Evolutionary conservation across 78 protist species (phyloP), one percentile per base, ranked within the genome.

Genomic region (Andalucia godoyi): DNA sequence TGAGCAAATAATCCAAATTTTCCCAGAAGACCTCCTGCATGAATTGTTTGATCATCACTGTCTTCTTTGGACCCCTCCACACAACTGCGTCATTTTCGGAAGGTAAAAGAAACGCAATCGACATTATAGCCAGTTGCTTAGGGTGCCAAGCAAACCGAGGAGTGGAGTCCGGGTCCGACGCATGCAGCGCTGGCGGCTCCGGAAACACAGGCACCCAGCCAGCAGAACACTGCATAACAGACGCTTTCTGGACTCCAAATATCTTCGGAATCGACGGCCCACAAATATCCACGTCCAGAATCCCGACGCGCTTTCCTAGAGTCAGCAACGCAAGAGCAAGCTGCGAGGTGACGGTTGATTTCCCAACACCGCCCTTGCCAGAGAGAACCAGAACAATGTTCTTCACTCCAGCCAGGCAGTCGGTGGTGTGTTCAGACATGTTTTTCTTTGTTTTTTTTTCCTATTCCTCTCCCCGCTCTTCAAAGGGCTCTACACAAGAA

Each of bases 341-440:
- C 51, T 80, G 84, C 45, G 77, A 39, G 38, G 81, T 55, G 18
- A 81, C 77, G 23, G 76, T 64, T 13, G 41, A 27, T 68, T 92
- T 92, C 30, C 97, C 97, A 23, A 88, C 94, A 38, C 96, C 97
- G 15, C 97, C 92, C 36, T 86, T 86, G 57, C 92, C 92, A 6
- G 68, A 39, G 32, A 83, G 58, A 34, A 86, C 86, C 5, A 86
- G 34, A 13, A 85, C 8, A 13, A 46, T 81, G 69, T 86, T 41
- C 50, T 80, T 66, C 23, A 86, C 50, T n/a, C n/a, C n/a, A n/a
- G n/a, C n/a, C n/a, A n/a, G n/a, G n/a, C n/a, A n/a, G n/a, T n/a
- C n/a, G n/a, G n/a, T n/a, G n/a, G n/a, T n/a, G n/a, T n/a, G n/a
- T n/a, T n/a, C n/a, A n/a, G n/a, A n/a, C n/a, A n/a, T n/a, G n/a